These are phyloP conservation scores for Pseudocercospora musae DNA, from an alignment of 2,329 filamentous ascomycete species.

Conservation along the genomic window DNA sequence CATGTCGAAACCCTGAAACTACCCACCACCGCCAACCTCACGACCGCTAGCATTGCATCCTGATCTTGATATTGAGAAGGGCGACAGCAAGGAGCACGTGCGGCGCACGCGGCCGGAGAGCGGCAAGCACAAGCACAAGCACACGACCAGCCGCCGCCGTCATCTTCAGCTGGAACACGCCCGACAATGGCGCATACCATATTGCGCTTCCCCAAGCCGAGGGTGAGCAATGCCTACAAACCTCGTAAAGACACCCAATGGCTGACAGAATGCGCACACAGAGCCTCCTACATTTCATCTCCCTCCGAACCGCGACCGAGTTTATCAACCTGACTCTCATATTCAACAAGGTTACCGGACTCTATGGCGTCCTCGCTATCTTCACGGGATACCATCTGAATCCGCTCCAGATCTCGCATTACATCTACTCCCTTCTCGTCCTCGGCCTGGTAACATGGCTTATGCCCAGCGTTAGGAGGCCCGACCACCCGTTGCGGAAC, in stretches of 20 bases:
- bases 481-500: slow-evolving; percentile 61
- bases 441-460: slow-evolving; percentile 67
- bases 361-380: slow-evolving; percentile 86
- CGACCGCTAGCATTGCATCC: no score
- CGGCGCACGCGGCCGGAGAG: neutral
- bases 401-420: slow-evolving; percentile 81
- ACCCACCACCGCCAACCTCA: no score
- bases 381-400: slow-evolving; percentile 83
- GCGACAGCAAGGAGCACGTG: neutral
- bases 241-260: neutral
- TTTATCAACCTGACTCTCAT: slow-evolving; percentile 78
- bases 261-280: slow-evolving; percentile 38
- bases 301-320: slow-evolving; percentile 80
- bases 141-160: neutral
- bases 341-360: slow-evolving; percentile 87
- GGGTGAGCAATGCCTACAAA: slow-evolving; percentile 1
- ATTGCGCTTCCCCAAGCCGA: slow-evolving; percentile 17
- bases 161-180: neutral
- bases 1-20: neutral
- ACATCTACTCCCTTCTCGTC: slow-evolving; percentile 76
- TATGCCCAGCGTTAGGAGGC: slow-evolving; percentile 70
- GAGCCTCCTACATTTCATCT: slow-evolving; percentile 83
- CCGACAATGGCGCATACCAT: slow-evolving; percentile 11
- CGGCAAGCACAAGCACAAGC: neutral
- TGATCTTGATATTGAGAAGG: neutral